Evolutionary conservation across 2,329 filamentous ascomycete species (phyloP), one percentile per base, ranked within the genome.

Genomic region (Akanthomyces uredinophilus): DNA sequence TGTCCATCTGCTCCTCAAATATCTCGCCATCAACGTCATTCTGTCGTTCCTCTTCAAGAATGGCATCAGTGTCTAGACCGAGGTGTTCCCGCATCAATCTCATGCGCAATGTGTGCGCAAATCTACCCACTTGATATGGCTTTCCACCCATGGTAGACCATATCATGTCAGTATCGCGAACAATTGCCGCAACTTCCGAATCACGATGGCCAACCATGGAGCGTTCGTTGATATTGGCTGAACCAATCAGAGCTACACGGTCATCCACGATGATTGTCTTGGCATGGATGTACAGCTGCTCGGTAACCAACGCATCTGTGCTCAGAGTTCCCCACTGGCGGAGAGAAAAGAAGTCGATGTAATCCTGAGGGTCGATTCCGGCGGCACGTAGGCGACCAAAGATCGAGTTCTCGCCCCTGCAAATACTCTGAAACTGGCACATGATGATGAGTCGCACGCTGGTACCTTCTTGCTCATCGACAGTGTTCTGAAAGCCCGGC

Each of bases 231-330:
- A 99, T 98, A 72, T 99, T 99, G 59, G 95, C 95, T 51, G 94
- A 98, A 20, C 95, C 95, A 68, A 99, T 99, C 64, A 99, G 87
- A 22, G 89, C 94, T 63, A 95, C 86, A 39, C 94, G 87, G 70
- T 99, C 95, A 73, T 99, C 95, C 5, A 96, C 94, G 61, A 99
- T 84, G 81, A 98, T 98, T 67, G 90, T 90, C 77, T 99, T 99
- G 64, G 95, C 95, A 70, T 99, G 95, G 62, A 99, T 98, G 72
- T 99, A 99, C 13, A 99, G 83, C 76, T 98, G 95, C 73, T 99
- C 95, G 0, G 95, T 98, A 4, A 95, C 92, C 43, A 98, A 79
- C 62, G 87, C 85, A 67, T 95, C 90, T 65, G 88, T 88, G 37
- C 91, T 91, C 72, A 99, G 92, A 73, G 89, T 89, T 24, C 94